These are phyloP conservation scores for Trifolium dubium DNA, from an alignment of 306 rosid genomes.

Conservation along the genomic window DNA sequence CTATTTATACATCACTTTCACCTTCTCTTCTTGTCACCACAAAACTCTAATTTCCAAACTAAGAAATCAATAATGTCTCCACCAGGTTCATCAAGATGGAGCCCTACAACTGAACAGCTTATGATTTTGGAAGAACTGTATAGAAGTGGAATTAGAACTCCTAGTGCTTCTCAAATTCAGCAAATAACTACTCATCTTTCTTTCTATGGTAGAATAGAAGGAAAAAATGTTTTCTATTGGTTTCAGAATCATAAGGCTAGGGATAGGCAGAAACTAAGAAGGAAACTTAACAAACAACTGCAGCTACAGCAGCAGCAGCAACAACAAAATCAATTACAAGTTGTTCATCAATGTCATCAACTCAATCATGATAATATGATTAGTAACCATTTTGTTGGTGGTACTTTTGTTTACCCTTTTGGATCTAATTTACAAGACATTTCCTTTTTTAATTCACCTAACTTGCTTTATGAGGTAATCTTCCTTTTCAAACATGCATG, in stretches of 20 bases:
- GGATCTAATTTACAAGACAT: conserved; percentile 44
- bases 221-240: conserved; percentile 97
- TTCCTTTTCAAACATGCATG: conserved; percentile 39
- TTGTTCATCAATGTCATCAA: conserved; percentile 41
- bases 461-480: conserved; percentile 58
- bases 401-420: conserved; percentile 40
- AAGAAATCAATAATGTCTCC: conserved; percentile 55
- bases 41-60: background rate
- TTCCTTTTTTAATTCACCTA: conserved; percentile 49
- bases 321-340: conserved; percentile 1
- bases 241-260: conserved; percentile 97
- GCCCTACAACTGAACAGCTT: conserved; percentile 90
- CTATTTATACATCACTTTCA: conserved; percentile 52
- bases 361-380: conserved; percentile 42
- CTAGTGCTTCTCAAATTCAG: conserved; percentile 84
- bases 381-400: conserved; percentile 47
- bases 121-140: conserved; percentile 92
- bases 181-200: conserved; percentile 87
- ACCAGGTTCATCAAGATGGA: conserved; percentile 80
- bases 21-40: conserved; percentile 21
- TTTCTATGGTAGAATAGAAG: conserved; percentile 84
- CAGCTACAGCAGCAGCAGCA: conserved; percentile 61
- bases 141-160: conserved; percentile 78
- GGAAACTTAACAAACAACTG: conserved; percentile 78
- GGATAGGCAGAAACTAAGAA: conserved; percentile 82